These are phyloP conservation scores for Phytophthora cajani DNA, from an alignment of 352 stramenopile genomes.

Conservation along the genomic window DNA sequence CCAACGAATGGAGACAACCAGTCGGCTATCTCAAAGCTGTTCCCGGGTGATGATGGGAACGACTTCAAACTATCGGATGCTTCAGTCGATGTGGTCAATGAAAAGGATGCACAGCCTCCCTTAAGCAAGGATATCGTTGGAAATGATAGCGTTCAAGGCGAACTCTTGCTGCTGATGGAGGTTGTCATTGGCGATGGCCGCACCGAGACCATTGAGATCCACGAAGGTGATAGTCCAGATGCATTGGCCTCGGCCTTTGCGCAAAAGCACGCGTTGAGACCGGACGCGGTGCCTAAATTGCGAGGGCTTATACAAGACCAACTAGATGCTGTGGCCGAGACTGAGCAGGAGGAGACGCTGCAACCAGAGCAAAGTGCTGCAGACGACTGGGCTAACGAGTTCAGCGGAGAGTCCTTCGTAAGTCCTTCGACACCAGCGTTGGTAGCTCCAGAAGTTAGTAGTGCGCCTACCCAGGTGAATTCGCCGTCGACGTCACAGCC, in stretches of 20 bases:
- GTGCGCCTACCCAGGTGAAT: background rate
- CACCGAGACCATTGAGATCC: conserved; percentile 76
- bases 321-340: conserved; percentile 43
- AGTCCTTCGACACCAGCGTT: background rate
- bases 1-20: conserved; percentile 3
- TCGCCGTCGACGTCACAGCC: background rate
- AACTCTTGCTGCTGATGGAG: conserved; percentile 81
- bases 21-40: conserved; percentile 18
- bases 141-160: conserved; percentile 14
- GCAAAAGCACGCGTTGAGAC: conserved; percentile 48
- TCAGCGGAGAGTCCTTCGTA: conserved; percentile 17
- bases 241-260: conserved; percentile 61
- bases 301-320: conserved; percentile 67
- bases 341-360: conserved; percentile 32
- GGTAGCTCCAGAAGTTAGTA: background rate
- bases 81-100: conserved; percentile 10
- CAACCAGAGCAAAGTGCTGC: conserved; percentile 5
- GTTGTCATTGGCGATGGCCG: conserved; percentile 74
- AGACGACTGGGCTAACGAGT: conserved; percentile 22
- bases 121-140: background rate
- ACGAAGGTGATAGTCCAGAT: conserved; percentile 57
- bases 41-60: conserved; percentile 1
- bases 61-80: conserved; percentile 1
- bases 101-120: background rate
- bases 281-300: conserved; percentile 62